Percentiles rank a stretch among this genome's conserved stretches.
Evolutionary conservation across 2,329 filamentous ascomycete genomes (phyloP).

Genomic region (Neodidymelliopsis sp.): DNA sequence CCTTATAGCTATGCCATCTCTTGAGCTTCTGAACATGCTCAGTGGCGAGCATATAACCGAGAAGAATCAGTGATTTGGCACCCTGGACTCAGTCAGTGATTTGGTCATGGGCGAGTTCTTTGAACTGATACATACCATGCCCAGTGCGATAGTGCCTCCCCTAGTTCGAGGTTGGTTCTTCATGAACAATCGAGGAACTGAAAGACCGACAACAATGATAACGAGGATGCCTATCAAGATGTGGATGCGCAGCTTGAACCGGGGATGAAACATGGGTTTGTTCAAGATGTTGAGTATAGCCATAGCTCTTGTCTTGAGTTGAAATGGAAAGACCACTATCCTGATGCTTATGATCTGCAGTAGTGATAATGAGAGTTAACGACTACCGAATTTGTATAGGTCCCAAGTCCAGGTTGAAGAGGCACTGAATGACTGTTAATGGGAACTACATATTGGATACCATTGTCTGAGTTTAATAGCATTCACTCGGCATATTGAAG

Average conservation of each 20-base stretch:
- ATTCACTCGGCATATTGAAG: not conserved
- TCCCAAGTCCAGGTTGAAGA: no score
- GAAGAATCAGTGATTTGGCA: conserved; percentile 52
- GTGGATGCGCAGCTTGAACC: conserved; percentile 26
- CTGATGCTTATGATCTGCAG: no score
- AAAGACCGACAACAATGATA: conserved; percentile 21
- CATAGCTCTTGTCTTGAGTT: conserved; percentile 20
- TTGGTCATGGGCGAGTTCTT: not conserved
- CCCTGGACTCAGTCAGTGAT: conserved; percentile 28
- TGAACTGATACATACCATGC: conserved; percentile 24
- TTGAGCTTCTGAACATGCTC: conserved; percentile 44
- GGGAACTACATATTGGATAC: no score
- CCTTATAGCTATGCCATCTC: conserved; percentile 52
- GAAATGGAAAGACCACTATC: no score
- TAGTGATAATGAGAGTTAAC: no score
- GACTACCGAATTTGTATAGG: no score
- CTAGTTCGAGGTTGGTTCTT: conserved; percentile 31
- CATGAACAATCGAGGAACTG: conserved; percentile 28
- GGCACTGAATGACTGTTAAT: no score
- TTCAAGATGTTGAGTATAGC: conserved; percentile 22
- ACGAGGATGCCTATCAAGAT: conserved; percentile 23
- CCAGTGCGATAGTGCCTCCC: conserved; percentile 31
- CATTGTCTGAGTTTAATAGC: no score
- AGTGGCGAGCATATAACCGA: conserved; percentile 53
- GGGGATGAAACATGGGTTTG: conserved; percentile 36